A percentile compares a stretch with the other conserved stretches of the same genome.
Conservation (phyloP, 2,329 filamentous ascomycete species). For the Fusarium protoensiforme region DNA sequence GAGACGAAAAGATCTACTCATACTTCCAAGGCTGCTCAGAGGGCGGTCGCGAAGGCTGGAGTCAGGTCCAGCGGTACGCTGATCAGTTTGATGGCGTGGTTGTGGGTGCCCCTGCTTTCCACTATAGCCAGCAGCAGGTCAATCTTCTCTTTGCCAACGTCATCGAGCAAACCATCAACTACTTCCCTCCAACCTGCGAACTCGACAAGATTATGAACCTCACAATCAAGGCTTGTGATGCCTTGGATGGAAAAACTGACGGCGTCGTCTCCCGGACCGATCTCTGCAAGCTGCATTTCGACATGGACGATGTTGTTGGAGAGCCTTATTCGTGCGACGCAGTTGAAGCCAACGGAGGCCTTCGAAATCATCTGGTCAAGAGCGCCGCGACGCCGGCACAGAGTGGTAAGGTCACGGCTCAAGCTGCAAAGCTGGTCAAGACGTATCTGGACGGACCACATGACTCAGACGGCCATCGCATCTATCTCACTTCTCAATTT, state of each 20-base stretch:
- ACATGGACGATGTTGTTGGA: constrained; percentile 42
- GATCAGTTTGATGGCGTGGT: constrained; percentile 27
- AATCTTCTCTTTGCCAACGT: constrained; percentile 50
- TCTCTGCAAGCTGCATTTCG: constrained; percentile 10
- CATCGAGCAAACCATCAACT: constrained; percentile 53
- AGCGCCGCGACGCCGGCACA: constrained; percentile 38
- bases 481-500: constrained; percentile 50
- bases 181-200: constrained; percentile 53
- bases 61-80: constrained; percentile 26
- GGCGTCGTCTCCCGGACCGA: not conserved
- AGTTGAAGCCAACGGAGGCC: not conserved
- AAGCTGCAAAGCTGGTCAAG: constrained; percentile 50
- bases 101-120: constrained; percentile 19
- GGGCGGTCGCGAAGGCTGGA: constrained; percentile 58
- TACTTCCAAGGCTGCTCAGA: constrained; percentile 64
- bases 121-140: constrained; percentile 56
- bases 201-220: constrained; percentile 63
- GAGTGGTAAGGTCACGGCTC: constrained; percentile 48
- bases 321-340: constrained; percentile 48
- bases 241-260: constrained; percentile 1
- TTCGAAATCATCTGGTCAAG: constrained; percentile 19
- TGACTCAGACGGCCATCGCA: constrained; percentile 48
- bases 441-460: constrained; percentile 49
- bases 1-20: constrained; percentile 53
- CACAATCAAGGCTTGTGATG: constrained; percentile 35